Evolutionary conservation across 75 land plant genomes (phyloP).

Genomic region (Pinus taeda): DNA sequence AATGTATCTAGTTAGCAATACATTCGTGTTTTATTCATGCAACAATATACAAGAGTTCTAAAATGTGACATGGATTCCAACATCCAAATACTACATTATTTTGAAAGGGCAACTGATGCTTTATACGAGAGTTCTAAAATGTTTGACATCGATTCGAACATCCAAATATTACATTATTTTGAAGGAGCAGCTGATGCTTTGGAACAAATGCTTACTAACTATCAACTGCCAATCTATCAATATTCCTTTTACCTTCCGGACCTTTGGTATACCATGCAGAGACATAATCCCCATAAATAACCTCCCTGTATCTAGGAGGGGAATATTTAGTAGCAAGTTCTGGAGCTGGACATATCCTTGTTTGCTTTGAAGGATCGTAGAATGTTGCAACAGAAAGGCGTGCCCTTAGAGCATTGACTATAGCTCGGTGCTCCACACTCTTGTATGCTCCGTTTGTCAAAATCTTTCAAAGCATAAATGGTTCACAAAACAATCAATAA

Average conservation of each 20-base stretch:
- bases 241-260: constrained; percentile 81
- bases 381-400: constrained; percentile 83
- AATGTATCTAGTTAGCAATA: too few relatives aligned
- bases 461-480: constrained; percentile 28
- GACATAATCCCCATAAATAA: constrained; percentile 83
- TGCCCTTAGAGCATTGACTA: constrained; percentile 52
- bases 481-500: too few relatives aligned
- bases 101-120: too few relatives aligned
- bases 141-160: too few relatives aligned
- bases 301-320: constrained; percentile 39
- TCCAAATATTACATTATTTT: too few relatives aligned
- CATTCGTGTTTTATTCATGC: too few relatives aligned
- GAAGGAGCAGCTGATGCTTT: too few relatives aligned
- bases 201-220: too few relatives aligned
- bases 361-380: constrained; percentile 82
- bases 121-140: too few relatives aligned
- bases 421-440: constrained; percentile 75
- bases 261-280: constrained; percentile 83
- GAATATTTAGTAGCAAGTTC: constrained; percentile 39
- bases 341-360: constrained; percentile 55
- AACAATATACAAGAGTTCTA: too few relatives aligned
- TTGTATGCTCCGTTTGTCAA: constrained; percentile 75
- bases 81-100: too few relatives aligned
- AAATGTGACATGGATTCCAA: too few relatives aligned
- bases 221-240: constrained; percentile 45